Evolutionary conservation across 2,329 filamentous ascomycete species (phyloP), one percentile per base, ranked within the genome.

Genomic region (Scytalidium sp.): DNA sequence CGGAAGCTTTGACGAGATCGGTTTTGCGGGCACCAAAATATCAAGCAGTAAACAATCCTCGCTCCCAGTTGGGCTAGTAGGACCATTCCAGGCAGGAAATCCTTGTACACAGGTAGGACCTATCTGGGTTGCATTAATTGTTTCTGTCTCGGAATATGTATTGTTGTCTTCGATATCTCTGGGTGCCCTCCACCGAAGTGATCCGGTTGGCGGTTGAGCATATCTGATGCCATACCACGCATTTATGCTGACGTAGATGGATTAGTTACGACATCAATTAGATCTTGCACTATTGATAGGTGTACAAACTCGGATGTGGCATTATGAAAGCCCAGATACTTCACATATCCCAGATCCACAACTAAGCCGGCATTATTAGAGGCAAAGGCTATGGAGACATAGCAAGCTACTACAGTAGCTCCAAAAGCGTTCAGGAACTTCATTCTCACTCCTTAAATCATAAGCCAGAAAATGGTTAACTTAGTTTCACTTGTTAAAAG

Each of bases 11-110:
- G 41, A 43, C 5, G 32, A 36, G 32, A 36, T 4, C 15, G 41
- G 41, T 6, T 22, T 43, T 13, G 41, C 19, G 20, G 41, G 19
- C 78, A 62, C 0, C 73, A 77, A 0, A 69, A 71, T 3, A 43
- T 43, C 22, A 21, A 43, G 41, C 3, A 22, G 22, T 8, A 43
- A 17, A n/a, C 41, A 43, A 17, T 43, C 41, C 17, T 43, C 41
- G 19, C 17, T 20, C 5, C 61, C n/a, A 66, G 63, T 11, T 68
- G 41, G 41, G n/a, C n/a, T 20, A 6, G 22, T 10, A 43, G 5
- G 15, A 22, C 15, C n/a, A 6, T 25, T 10, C 19, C 15, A 22
- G 6, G 19, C n/a, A 20, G 41, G 9, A 8, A 20, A 13, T 6
- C 19, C 41, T 43, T 43, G 41, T 11, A 43, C 19, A 19, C 41